Evolutionary conservation across 257 asterid species (phyloP).

Genomic region (Gardenia jasminoides): DNA sequence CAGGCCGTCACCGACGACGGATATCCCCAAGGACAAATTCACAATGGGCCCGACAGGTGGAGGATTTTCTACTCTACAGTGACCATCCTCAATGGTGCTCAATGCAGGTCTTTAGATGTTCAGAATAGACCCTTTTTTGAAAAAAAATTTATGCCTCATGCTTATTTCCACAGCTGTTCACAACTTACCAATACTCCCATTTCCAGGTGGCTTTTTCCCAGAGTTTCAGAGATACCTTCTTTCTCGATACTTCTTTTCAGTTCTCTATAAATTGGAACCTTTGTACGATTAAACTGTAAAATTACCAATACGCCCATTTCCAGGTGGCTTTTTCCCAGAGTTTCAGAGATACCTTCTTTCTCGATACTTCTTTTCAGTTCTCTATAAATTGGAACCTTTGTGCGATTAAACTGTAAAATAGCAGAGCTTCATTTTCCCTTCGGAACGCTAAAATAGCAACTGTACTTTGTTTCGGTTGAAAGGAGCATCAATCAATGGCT

Average conservation of each 20-base stretch:
- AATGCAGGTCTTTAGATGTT: not conserved
- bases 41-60: too few relatives aligned
- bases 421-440: too few relatives aligned
- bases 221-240: not conserved
- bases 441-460: too few relatives aligned
- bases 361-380: not conserved
- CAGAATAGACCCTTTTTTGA: not conserved
- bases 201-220: constrained; percentile 32
- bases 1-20: too few relatives aligned
- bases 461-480: not conserved
- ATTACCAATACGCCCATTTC: too few relatives aligned
- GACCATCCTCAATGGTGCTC: not conserved
- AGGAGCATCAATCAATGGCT: constrained; percentile 19
- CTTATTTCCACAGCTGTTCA: constrained; percentile 39
- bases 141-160: not conserved
- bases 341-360: not conserved
- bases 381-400: not conserved
- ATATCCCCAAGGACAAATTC: too few relatives aligned
- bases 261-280: constrained; percentile 1
- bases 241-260: not conserved
- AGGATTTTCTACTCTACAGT: too few relatives aligned
- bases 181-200: constrained; percentile 20
- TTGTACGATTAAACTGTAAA: too few relatives aligned
- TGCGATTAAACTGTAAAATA: too few relatives aligned
- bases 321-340: constrained; percentile 25